Percentiles rank a stretch among this genome's conserved stretches.
Evolutionary conservation across 345 rosid genomes (phyloP).

Genomic region (Rhizophora apiculata): DNA sequence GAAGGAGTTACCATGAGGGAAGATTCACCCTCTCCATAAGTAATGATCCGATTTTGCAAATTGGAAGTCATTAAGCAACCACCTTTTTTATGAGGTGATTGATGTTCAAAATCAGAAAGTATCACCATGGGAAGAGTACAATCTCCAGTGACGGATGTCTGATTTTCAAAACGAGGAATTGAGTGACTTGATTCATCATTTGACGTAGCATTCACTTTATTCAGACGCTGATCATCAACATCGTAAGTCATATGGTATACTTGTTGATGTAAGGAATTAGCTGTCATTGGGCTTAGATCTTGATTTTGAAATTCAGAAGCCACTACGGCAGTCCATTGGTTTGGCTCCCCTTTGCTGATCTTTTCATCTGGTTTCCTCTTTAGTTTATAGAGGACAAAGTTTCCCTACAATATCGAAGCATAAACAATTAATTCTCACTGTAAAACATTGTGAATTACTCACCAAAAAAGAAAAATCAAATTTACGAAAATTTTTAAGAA

Average conservation of each 20-base stretch:
- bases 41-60: not conserved
- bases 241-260: too few species aligned
- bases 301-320: not conserved
- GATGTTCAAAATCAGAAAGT: not conserved
- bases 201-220: not conserved
- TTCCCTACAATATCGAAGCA: slow-evolving; percentile 16
- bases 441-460: not conserved
- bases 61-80: not conserved
- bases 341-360: not conserved
- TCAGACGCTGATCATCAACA: not conserved
- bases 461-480: not conserved
- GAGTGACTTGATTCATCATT: not conserved
- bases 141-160: not conserved
- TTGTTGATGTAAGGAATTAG: not conserved
- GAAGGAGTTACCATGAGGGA: too few species aligned
- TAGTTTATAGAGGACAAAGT: slow-evolving; percentile 33
- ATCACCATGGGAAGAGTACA: not conserved
- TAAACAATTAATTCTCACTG: not conserved
- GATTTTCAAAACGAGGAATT: not conserved
- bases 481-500: not conserved
- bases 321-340: not conserved
- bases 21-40: too few species aligned
- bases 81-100: not conserved
- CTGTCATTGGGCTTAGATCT: not conserved
- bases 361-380: slow-evolving; percentile 17